Evolutionary conservation across 148 eudicot genomes (phyloP).

Genomic region (Pouteria glomerata): DNA sequence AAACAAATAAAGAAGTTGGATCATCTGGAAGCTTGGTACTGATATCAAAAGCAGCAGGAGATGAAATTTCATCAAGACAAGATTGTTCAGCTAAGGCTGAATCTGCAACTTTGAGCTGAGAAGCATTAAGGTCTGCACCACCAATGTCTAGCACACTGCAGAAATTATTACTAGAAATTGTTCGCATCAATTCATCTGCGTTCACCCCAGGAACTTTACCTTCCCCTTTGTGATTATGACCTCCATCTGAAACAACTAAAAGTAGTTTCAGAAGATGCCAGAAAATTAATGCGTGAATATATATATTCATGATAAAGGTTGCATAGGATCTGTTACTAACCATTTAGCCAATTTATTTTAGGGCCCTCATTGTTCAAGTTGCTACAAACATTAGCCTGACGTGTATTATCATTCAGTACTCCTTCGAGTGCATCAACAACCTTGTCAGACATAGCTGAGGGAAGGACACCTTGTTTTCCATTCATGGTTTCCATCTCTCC

Average conservation of each 20-base stretch:
- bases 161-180: conserved; percentile 8
- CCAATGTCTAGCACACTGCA: conserved; percentile 14
- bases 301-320: background rate
- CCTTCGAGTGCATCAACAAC: conserved; percentile 25
- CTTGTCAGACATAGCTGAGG: conserved; percentile 31
- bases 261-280: conserved; percentile 4
- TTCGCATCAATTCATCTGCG: conserved; percentile 21
- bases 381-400: conserved; percentile 30
- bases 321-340: conserved; percentile 15
- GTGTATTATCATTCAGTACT: conserved; percentile 16
- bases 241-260: conserved; percentile 29
- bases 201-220: conserved; percentile 17
- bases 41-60: conserved; percentile 27
- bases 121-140: conserved; percentile 21
- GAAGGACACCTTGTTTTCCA: conserved; percentile 24
- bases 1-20: conserved; percentile 39
- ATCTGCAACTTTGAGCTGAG: conserved; percentile 32
- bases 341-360: conserved; percentile 12
- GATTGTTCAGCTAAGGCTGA: conserved; percentile 26
- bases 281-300: background rate
- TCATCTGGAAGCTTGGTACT: conserved; percentile 42
- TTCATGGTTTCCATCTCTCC: conserved; percentile 31
- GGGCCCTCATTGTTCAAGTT: conserved; percentile 9
- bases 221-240: conserved; percentile 25
- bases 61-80: conserved; percentile 18